A percentile compares a stretch with the other conserved stretches of the same genome.
Conservation (phyloP, 2,329 filamentous ascomycete species). For the Neurospora sp. region DNA sequence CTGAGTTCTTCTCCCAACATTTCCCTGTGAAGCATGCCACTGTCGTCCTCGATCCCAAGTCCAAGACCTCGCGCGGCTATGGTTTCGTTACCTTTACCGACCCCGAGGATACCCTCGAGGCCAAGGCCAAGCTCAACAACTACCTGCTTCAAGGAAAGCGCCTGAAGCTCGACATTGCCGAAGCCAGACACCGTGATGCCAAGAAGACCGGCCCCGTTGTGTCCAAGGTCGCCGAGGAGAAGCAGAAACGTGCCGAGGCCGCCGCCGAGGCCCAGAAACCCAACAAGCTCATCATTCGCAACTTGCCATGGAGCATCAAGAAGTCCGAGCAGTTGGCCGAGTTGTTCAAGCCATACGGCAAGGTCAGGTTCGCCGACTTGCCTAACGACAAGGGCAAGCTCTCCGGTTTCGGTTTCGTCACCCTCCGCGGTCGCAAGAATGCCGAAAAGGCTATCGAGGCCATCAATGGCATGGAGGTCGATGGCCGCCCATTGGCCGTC, state of each 20-base stretch:
- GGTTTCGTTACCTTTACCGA: constrained; percentile 97
- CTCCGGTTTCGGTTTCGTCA: constrained; percentile 86
- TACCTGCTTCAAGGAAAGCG: constrained; percentile 68
- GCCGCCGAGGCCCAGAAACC: constrained; percentile 50
- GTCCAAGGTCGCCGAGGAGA: constrained; percentile 30
- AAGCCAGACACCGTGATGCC: constrained; percentile 64
- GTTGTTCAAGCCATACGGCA: constrained; percentile 80
- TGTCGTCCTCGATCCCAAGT: constrained; percentile 78
- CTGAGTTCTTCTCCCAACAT: constrained; percentile 85
- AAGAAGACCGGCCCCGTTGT: constrained; percentile 29
- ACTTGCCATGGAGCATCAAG: constrained; percentile 94
- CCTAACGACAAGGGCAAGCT: constrained; percentile 70
- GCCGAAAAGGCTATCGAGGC: constrained; percentile 78
- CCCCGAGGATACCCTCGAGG: constrained; percentile 76
- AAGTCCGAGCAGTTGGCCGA: constrained; percentile 67
- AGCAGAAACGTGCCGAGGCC: constrained; percentile 49
- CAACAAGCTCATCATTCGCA: constrained; percentile 79
- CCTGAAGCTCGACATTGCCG: constrained; percentile 78
- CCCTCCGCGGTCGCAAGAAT: constrained; percentile 79
- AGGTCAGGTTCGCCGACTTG: constrained; percentile 78
- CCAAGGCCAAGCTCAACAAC: constrained; percentile 73
- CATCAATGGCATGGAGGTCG: constrained; percentile 83
- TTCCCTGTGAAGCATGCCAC: constrained; percentile 93
- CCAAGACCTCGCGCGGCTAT: constrained; percentile 82
- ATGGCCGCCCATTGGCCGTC: constrained; percentile 80